These are phyloP conservation scores for Diaporthe humulicola DNA, from an alignment of 2,329 filamentous ascomycete species.

Conservation along the genomic window DNA sequence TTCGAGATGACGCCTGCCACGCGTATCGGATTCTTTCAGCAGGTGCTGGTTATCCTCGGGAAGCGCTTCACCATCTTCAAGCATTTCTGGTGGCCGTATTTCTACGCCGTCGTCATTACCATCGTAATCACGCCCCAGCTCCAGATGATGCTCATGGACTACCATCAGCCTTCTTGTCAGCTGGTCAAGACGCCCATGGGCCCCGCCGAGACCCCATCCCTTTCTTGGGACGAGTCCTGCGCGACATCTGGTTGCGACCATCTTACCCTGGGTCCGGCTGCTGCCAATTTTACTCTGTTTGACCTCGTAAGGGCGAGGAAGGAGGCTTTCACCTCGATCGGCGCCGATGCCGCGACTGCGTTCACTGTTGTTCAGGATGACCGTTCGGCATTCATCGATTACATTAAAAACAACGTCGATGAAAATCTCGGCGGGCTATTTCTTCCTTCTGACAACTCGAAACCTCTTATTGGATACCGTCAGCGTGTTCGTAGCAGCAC, in stretches of 20 bases:
- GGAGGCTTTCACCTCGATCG: background rate
- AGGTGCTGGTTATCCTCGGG: background rate
- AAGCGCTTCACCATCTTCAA: background rate
- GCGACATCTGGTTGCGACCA: background rate
- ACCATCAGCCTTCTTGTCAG: background rate
- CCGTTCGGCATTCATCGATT: background rate
- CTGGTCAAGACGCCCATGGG: background rate
- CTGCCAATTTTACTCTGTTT: background rate
- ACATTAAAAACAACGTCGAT: background rate
- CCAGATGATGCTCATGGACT: background rate
- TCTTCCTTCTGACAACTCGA: background rate
- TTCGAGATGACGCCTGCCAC: slow-evolving; percentile 1
- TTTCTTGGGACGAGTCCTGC: background rate
- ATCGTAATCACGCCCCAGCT: slow-evolving; percentile 1
- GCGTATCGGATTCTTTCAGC: background rate
- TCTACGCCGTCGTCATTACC: background rate
- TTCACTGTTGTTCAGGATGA: background rate
- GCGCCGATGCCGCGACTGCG: background rate
- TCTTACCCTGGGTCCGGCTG: background rate
- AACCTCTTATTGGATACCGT: background rate
- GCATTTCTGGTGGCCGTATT: slow-evolving; percentile 5
- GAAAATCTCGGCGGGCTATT: background rate
- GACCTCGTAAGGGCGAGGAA: background rate
- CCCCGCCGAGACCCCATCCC: background rate
- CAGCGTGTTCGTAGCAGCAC: background rate